Conservation (phyloP, 371 early-diverging fungal species). For the Paraphysoderma sedebokerense region DNA sequence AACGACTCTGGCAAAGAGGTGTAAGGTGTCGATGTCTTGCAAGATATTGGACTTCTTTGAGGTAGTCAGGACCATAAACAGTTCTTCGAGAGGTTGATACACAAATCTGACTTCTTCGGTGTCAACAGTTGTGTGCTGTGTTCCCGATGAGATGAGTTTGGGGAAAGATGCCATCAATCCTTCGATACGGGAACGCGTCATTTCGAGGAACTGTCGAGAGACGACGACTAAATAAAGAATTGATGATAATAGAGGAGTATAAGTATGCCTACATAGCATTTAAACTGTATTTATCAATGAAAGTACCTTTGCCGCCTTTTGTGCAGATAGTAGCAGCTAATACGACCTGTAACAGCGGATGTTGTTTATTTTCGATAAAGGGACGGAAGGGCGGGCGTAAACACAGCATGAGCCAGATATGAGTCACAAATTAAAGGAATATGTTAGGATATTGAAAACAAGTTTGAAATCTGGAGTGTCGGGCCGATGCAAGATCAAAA, state of each 20-base stretch:
- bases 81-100: constrained; percentile 88
- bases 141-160: constrained; percentile 71
- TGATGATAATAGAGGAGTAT: not conserved
- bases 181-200: constrained; percentile 91
- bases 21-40: constrained; percentile 79
- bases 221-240: constrained; percentile 63
- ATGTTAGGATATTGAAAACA: too few species aligned
- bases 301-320: constrained; percentile 80
- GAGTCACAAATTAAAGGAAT: too few species aligned
- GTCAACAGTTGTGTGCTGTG: constrained; percentile 93
- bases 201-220: constrained; percentile 91
- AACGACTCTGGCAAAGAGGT: constrained; percentile 82
- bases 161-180: constrained; percentile 90
- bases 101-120: constrained; percentile 92
- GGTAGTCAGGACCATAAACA: constrained; percentile 78
- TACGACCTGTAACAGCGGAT: constrained; percentile 32
- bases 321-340: constrained; percentile 81
- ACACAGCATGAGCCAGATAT: too few species aligned
- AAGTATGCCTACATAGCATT: not conserved
- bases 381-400: too few species aligned
- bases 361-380: too few species aligned
- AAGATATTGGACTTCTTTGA: constrained; percentile 76
- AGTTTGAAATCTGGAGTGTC: too few species aligned
- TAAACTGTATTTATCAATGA: not conserved
- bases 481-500: too few species aligned